Evolutionary conservation across 257 asterid genomes (phyloP), one percentile per base, ranked within the genome.

Genomic region (Lantana camara): DNA sequence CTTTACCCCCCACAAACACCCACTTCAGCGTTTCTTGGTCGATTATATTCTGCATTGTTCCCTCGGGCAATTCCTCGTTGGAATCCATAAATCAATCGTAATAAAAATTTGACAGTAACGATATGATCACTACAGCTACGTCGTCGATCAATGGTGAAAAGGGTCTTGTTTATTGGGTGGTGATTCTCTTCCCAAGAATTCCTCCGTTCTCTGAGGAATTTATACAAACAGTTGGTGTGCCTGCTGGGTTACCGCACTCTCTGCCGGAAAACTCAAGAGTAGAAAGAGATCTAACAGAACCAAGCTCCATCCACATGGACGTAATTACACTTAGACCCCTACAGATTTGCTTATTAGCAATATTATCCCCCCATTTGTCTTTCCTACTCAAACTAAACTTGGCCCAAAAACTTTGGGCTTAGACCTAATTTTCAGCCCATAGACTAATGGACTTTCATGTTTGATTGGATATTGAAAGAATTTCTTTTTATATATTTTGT

Each of bases 1-100:
- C 97, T 72, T 91, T 91, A 2, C 97, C 97, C 12, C 97, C 96
- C 1, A 91, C 97, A 68, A 91, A 91, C 9, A 91, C 95, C 97
- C 97, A 91, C 60, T 88, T 91, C 12, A 91, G 78, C 53, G 78
- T 66, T 5, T 83, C 89, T 67, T 91, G 97, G 14, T 91, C 93
- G 1, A 91, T 60, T 45, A 91, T 71, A 78, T 91, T 91, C 78
- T 80, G 82, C 45, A 91, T 79, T 14, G 93, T 74, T 5, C 89
- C 96, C 54, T 82, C 97, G 15, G 90, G 82, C 24, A 77, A 42
- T 5, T 87, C 95, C 21, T 81, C 75, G 75, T 40, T 72, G 27
- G 85, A 79, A 64, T 68, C 90, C 97, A 89, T 86, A 68, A 9
- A 44, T 67, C 30, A 58, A 41, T 45, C 44, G 7, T 38, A 37